Percentiles rank a stretch among this genome's conserved stretches.
phyloP scores from a whole-genome alignment of 2,329 filamentous ascomycete species.

The Fusarium clavum region DNA sequence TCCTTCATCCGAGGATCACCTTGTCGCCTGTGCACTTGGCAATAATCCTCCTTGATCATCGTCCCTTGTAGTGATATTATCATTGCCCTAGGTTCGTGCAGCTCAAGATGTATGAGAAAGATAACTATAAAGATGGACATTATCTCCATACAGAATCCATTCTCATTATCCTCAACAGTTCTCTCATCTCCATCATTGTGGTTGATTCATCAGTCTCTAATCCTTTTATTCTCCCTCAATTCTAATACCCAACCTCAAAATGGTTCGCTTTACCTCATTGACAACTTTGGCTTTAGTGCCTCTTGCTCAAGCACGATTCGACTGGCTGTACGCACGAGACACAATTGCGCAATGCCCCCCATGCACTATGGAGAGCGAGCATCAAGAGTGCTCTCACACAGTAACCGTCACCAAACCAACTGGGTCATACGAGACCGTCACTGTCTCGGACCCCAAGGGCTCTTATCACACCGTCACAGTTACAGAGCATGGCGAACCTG shows the following conservation, averaged over 20 bases:
- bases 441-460: conserved; percentile 26
- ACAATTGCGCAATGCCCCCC: conserved; percentile 47
- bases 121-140: conserved; percentile 34
- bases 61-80: conserved; percentile 9
- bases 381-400: conserved; percentile 29
- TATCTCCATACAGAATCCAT: neutral
- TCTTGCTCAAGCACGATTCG: conserved; percentile 45
- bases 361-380: conserved; percentile 40
- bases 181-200: neutral
- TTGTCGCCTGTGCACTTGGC: conserved; percentile 9
- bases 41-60: conserved; percentile 12
- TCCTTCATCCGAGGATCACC: neutral
- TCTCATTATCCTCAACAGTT: conserved; percentile 21
- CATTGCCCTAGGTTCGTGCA: neutral
- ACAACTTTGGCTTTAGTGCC: conserved; percentile 45
- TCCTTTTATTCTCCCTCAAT: neutral
- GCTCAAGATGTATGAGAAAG: neutral
- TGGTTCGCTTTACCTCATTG: conserved; percentile 45
- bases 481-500: conserved; percentile 22
- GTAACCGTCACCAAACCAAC: conserved; percentile 46
- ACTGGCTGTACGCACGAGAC: conserved; percentile 34
- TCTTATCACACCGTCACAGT: conserved; percentile 36
- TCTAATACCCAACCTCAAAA: conserved; percentile 20
- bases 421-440: conserved; percentile 30
- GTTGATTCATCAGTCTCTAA: neutral